Evolutionary conservation across 345 rosid genomes (phyloP).

Genomic region (Raphanus raphanistrum): DNA sequence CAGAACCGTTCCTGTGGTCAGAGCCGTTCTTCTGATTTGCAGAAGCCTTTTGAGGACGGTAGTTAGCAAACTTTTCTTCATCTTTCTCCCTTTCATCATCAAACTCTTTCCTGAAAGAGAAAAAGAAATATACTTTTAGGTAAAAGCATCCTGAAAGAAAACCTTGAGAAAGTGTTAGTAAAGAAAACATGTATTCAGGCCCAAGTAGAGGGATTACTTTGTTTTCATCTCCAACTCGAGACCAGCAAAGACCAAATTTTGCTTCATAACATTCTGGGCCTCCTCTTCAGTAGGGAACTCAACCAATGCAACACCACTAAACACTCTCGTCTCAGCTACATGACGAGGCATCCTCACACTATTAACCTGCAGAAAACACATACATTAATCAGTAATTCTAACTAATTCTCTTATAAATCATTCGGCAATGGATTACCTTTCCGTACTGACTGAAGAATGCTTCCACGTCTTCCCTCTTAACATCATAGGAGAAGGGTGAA

Average conservation of each 20-base stretch:
- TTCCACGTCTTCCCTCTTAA: slow-evolving; percentile 66
- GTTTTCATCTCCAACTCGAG: slow-evolving; percentile 69
- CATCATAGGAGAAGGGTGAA: slow-evolving; percentile 64
- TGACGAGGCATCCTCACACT: slow-evolving; percentile 94
- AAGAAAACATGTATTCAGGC: background rate
- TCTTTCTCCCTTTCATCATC: slow-evolving; percentile 65
- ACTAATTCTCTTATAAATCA: background rate
- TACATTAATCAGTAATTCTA: background rate
- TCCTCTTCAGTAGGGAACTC: slow-evolving; percentile 84
- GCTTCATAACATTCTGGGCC: slow-evolving; percentile 56
- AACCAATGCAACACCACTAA: slow-evolving; percentile 81
- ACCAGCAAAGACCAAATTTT: slow-evolving; percentile 67
- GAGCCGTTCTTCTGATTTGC: slow-evolving; percentile 51
- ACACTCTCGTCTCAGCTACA: slow-evolving; percentile 63
- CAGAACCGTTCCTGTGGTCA: slow-evolving; percentile 45
- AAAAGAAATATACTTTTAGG: background rate
- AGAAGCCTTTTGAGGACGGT: slow-evolving; percentile 42
- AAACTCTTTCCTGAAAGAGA: slow-evolving; percentile 69
- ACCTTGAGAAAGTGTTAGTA: slow-evolving; percentile 6
- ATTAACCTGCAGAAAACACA: slow-evolving; percentile 52
- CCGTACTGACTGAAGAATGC: slow-evolving; percentile 70
- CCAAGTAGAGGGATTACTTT: slow-evolving; percentile 54
- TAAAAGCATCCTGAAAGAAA: background rate
- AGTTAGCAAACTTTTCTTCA: slow-evolving; percentile 48
- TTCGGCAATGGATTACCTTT: slow-evolving; percentile 47